phyloP scores from a whole-genome alignment of 1,139 yeast species.

The Suhomyces anneliseae region DNA sequence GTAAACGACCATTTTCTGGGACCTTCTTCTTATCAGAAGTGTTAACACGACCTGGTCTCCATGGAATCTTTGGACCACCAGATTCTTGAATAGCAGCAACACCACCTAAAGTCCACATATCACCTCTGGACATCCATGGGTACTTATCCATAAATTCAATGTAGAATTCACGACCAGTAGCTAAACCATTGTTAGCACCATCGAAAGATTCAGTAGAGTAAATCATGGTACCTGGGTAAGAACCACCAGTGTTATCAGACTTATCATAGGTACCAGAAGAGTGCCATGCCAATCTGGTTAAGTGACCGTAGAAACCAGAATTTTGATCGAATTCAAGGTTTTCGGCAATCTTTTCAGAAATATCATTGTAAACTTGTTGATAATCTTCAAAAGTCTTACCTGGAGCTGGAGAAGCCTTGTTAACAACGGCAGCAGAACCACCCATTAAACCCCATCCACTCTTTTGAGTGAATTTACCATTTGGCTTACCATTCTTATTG shows the following conservation, averaged over 20 bases:
- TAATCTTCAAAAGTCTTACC: conserved; percentile 53
- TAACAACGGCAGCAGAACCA: conserved; percentile 20
- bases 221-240: conserved; percentile 83
- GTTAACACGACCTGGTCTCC: conserved; percentile 85
- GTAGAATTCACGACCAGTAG: conserved; percentile 64
- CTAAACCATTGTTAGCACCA: conserved; percentile 75
- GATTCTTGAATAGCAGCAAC: conserved; percentile 83
- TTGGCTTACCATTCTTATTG: conserved; percentile 8
- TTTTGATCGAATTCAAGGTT: conserved; percentile 77
- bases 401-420: conserved; percentile 21
- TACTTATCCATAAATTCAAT: conserved; percentile 57
- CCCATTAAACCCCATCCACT: conserved; percentile 16
- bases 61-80: conserved; percentile 81
- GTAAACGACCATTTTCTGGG: conserved; percentile 74
- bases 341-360: conserved; percentile 70
- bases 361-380: conserved; percentile 77
- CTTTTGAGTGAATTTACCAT: conserved; percentile 3
- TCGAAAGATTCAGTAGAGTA: conserved; percentile 63
- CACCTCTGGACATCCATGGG: conserved; percentile 86
- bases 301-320: conserved; percentile 63
- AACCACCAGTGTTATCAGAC: conserved; percentile 66
- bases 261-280: conserved; percentile 67
- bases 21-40: conserved; percentile 36
- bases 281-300: conserved; percentile 78
- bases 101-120: conserved; percentile 85